phyloP scores from a whole-genome alignment of 2,329 filamentous ascomycete genomes.

The Leptoxyphium fumago region DNA sequence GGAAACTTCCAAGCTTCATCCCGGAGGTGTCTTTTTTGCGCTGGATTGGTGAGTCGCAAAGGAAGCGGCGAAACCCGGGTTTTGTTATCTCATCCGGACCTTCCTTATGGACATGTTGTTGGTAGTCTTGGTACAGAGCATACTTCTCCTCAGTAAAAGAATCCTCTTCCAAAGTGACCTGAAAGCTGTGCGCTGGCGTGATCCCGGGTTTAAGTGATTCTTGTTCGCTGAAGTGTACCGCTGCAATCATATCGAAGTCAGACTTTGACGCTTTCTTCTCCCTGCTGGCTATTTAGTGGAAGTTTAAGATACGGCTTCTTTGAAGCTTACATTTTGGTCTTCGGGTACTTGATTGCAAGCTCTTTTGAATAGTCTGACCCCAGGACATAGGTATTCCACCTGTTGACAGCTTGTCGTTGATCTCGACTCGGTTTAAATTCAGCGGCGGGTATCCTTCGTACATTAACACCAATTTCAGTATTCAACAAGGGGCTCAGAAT shows the following conservation, averaged over 20 bases:
- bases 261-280: conserved; percentile 48
- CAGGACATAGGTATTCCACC: conserved; percentile 57
- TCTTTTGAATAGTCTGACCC: conserved; percentile 54
- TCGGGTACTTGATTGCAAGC: conserved; percentile 48
- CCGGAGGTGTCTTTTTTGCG: conserved; percentile 36
- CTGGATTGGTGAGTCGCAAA: conserved; percentile 54
- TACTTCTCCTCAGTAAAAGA: conserved; percentile 65
- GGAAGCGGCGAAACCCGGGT: conserved; percentile 52
- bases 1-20: conserved; percentile 53
- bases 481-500: conserved; percentile 1
- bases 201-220: conserved; percentile 31
- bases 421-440: conserved; percentile 53
- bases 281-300: conserved; percentile 17
- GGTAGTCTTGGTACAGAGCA: conserved; percentile 58
- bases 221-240: conserved; percentile 56
- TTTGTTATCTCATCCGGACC: conserved; percentile 42
- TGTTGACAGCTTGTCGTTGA: conserved; percentile 61
- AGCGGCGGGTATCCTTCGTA: conserved; percentile 45
- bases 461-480: neutral
- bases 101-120: conserved; percentile 58
- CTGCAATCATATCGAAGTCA: conserved; percentile 50
- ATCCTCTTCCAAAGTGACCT: conserved; percentile 56
- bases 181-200: conserved; percentile 40
- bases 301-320: neutral
- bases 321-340: conserved; percentile 44